Evolutionary conservation across 192 early-diverging fungal genomes (phyloP).

Genomic region (Globomyces pollinis-pini): DNA sequence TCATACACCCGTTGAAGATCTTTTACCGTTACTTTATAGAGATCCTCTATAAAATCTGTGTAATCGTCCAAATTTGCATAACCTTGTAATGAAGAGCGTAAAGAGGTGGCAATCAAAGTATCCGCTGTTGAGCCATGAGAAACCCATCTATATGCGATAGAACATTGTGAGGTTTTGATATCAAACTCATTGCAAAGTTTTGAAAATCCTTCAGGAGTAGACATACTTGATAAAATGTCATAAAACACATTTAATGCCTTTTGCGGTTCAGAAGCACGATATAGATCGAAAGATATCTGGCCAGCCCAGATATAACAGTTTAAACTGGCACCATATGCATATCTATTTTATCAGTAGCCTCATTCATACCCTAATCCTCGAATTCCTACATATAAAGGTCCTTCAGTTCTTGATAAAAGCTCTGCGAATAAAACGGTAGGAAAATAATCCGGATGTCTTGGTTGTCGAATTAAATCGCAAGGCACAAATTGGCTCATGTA

Average conservation of each 20-base stretch:
- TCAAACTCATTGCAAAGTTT: constrained; percentile 30
- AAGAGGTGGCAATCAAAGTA: constrained; percentile 21
- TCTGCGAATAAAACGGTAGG: constrained; percentile 52
- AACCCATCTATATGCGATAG: constrained; percentile 32
- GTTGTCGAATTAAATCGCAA: constrained; percentile 42
- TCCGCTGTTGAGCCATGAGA: constrained; percentile 25
- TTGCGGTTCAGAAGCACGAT: constrained; percentile 40
- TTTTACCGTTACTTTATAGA: constrained; percentile 39
- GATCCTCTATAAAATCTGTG: constrained; percentile 20
- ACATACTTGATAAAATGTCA: constrained; percentile 28
- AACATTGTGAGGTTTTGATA: constrained; percentile 46
- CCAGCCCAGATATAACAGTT: constrained; percentile 48
- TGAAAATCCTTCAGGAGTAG: constrained; percentile 35
- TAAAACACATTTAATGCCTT: constrained; percentile 37
- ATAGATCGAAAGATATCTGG: constrained; percentile 37
- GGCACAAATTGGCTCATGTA: constrained; percentile 42
- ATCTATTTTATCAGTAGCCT: too few relatives aligned
- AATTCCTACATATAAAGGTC: constrained; percentile 67
- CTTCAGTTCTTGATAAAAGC: constrained; percentile 63
- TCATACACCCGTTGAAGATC: constrained; percentile 50
- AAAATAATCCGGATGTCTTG: constrained; percentile 43
- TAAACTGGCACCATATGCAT: constrained; percentile 65
- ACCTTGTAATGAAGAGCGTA: constrained; percentile 32
- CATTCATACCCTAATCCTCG: constrained; percentile 47
- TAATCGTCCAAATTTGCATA: constrained; percentile 39